A percentile compares a stretch with the other conserved stretches of the same genome.
Conservation (phyloP, 352 stramenopile species). For the Pythium myriotylum region DNA sequence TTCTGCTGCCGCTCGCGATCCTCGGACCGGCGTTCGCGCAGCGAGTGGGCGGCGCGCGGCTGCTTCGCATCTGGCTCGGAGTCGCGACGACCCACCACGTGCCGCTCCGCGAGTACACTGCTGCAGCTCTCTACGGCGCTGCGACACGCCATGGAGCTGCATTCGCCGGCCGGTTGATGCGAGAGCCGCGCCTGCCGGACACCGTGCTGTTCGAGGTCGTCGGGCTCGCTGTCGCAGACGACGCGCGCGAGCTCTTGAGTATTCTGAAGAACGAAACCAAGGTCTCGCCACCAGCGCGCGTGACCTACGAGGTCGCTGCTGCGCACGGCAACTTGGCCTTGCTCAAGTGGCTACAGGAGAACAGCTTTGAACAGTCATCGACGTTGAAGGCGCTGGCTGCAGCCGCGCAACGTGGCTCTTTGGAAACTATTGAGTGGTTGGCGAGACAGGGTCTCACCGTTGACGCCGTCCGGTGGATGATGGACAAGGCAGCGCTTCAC, state of each 20-base stretch:
- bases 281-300: neutral
- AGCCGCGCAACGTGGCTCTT: neutral
- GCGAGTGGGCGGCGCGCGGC: neutral
- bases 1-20: slow-evolving; percentile 3
- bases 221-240: neutral
- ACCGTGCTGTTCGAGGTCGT: neutral
- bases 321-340: slow-evolving; percentile 1
- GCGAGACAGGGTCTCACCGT: neutral
- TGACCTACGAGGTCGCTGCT: neutral
- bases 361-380: neutral
- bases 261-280: neutral
- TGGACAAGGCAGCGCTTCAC: neutral
- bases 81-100: neutral
- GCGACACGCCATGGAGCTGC: neutral
- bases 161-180: neutral
- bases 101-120: neutral
- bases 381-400: neutral
- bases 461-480: neutral
- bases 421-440: neutral
- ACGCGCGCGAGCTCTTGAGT: slow-evolving; percentile 1
- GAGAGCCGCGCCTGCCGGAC: neutral
- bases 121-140: neutral
- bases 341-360: neutral
- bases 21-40: slow-evolving; percentile 2
- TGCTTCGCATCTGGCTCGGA: neutral